Evolutionary conservation across 2,329 filamentous ascomycete species (phyloP), one percentile per base, ranked within the genome.

Genomic region (Claviceps pazoutovae): DNA sequence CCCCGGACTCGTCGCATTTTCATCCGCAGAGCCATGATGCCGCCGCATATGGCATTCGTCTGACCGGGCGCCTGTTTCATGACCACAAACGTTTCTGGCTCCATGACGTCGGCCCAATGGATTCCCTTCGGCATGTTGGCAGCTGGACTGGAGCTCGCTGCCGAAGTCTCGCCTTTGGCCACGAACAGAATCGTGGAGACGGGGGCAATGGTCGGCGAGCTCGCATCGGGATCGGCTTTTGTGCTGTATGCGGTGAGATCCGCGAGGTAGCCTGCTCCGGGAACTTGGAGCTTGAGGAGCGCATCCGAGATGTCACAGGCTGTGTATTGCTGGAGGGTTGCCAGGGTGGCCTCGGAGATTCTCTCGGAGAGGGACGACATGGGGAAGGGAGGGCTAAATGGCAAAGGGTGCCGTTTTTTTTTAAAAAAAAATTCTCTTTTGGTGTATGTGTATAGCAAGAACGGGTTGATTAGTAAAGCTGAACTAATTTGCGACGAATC

Each of bases 1-100:
- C 74, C 83, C 57, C 72, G 71, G 17, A 77, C 78, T 14, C 78
- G 76, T 11, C 82, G 71, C 14, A 74, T 63, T 59, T 80, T 79
- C 75, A 88, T 84, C 19, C 85, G 73, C 34, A 77, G 70, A 5
- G 83, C 85, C 76, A 88, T 85, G 56, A 89, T 86, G 17, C 85
- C 85, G n/a, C 86, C 86, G 5, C 86, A 74, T 7, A 86, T 75
- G 5, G 85, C 85, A 65, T 85, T 87, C 49, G 73, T 74, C 62
- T 88, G 83, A 1, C 71, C 74, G 0, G 70, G 60, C 0, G 84
- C 82, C 59, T 88, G 84, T 55, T 79, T 76, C 53, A 88, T 74
- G 4, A 89, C 68, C 4, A 82, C 78, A 50, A 88, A 73, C 1
- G 80, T 83, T 7, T 73, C 75, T 0, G 74, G 68, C 26, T 76